phyloP scores from a whole-genome alignment of 2,329 filamentous ascomycete genomes.

The Alternaria sp. region DNA sequence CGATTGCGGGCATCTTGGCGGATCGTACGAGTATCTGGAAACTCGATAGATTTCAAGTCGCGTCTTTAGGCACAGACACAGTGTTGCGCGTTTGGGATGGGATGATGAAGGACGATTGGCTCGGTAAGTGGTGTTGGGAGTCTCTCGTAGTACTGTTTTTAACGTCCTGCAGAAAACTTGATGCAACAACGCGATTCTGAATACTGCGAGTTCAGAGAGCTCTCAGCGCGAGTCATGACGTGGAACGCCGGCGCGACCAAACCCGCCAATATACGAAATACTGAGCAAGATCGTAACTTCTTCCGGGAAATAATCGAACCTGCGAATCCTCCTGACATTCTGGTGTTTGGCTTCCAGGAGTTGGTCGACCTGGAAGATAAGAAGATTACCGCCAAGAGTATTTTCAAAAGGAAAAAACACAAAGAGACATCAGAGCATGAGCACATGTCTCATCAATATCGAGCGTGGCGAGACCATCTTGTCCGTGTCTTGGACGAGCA shows the following conservation, averaged over 20 bases:
- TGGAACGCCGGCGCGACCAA: slow-evolving; percentile 99
- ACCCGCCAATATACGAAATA: slow-evolving; percentile 79
- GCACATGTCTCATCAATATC: slow-evolving; percentile 95
- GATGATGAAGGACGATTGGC: slow-evolving; percentile 89
- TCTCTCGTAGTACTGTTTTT: slow-evolving; percentile 29
- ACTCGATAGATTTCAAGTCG: slow-evolving; percentile 81
- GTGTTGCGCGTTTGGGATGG: slow-evolving; percentile 89
- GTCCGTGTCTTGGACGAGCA: slow-evolving; percentile 82
- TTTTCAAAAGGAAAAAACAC: slow-evolving; percentile 79
- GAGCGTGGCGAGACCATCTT: slow-evolving; percentile 93
- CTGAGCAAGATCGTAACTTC: slow-evolving; percentile 75
- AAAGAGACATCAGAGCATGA: slow-evolving; percentile 87
- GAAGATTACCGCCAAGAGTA: slow-evolving; percentile 93
- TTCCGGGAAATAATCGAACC: slow-evolving; percentile 79
- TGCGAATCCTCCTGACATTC: slow-evolving; percentile 83
- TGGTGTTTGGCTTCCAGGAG: slow-evolving; percentile 97
- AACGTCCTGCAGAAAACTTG: slow-evolving; percentile 66
- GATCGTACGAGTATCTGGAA: slow-evolving; percentile 87
- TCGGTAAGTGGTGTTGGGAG: slow-evolving; percentile 61
- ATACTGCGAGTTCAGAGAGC: slow-evolving; percentile 84
- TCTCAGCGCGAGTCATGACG: slow-evolving; percentile 82
- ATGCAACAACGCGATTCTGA: slow-evolving; percentile 86
- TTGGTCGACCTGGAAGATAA: slow-evolving; percentile 98
- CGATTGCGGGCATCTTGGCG: slow-evolving; percentile 77
- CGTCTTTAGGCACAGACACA: slow-evolving; percentile 88